phyloP scores from a whole-genome alignment of 148 eudicot species.

The Rheum nobile region DNA sequence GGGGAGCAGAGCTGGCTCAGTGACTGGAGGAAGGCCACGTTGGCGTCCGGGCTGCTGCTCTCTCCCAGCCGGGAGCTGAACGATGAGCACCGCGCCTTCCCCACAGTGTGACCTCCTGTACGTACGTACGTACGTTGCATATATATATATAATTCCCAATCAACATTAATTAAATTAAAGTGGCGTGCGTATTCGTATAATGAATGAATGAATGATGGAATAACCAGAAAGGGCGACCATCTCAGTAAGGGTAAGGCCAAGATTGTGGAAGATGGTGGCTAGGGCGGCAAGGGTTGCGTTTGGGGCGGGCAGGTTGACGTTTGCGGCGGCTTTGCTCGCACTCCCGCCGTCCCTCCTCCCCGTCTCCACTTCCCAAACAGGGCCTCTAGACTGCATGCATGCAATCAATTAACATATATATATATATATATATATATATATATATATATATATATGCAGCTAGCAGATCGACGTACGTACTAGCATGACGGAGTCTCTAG shows the following conservation, averaged over 20 bases:
- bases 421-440: no score
- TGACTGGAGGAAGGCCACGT: conserved; percentile 39
- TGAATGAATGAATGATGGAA: no score
- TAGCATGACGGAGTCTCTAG: conserved; percentile 50
- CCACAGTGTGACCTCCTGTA: conserved; percentile 80
- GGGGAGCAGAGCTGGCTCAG: conserved; percentile 48
- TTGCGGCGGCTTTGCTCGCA: conserved; percentile 67
- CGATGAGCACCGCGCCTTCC: conserved; percentile 74
- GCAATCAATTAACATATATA: no score
- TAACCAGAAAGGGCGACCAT: conserved; percentile 80
- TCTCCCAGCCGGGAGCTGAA: conserved; percentile 46
- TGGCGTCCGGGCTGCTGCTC: conserved; percentile 9
- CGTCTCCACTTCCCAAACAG: conserved; percentile 58
- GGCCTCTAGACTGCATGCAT: conserved; percentile 53
- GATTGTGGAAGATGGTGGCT: conserved; percentile 37
- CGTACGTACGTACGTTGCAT: no score
- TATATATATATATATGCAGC: no score
- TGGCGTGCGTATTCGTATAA: no score
- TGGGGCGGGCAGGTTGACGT: conserved; percentile 60
- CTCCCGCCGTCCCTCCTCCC: conserved; percentile 60
- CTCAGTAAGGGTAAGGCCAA: conserved; percentile 49
- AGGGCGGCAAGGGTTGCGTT: conserved; percentile 48
- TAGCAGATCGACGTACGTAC: conserved; percentile 11
- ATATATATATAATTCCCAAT: no score
- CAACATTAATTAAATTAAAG: no score